phyloP scores from a whole-genome alignment of 768 basidiomycete genomes.

The Pleurotus pulmonarius region DNA sequence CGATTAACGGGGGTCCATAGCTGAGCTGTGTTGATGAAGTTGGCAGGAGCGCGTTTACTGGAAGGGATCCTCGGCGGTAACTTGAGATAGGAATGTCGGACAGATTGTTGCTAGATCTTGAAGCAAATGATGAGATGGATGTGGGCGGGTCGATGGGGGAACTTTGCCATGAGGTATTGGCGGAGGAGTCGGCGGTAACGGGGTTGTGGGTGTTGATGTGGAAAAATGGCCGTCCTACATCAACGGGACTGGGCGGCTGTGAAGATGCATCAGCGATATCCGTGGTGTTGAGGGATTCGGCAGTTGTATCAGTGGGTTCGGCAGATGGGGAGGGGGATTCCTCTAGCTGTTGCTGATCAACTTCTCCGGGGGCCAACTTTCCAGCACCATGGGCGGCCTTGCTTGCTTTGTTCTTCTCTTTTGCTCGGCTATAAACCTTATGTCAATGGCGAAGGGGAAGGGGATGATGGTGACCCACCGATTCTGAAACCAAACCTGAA shows the following conservation, averaged over 20 bases:
- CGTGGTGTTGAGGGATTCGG: neutral
- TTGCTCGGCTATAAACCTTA: constrained; percentile 58
- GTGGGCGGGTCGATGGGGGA: constrained; percentile 34
- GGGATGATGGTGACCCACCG: constrained; percentile 38
- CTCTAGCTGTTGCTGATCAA: constrained; percentile 4
- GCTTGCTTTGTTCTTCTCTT: constrained; percentile 68
- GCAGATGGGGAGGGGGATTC: constrained; percentile 15
- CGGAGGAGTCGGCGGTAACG: constrained; percentile 7
- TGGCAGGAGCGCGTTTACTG: constrained; percentile 33
- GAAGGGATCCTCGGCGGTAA: constrained; percentile 54
- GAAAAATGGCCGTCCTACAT: neutral
- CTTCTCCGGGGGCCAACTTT: constrained; percentile 24
- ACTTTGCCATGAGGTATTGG: constrained; percentile 28
- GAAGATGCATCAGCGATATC: constrained; percentile 2
- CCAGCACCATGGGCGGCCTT: constrained; percentile 33
- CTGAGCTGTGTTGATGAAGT: constrained; percentile 14
- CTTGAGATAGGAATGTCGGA: constrained; percentile 28
- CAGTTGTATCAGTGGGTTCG: constrained; percentile 8
- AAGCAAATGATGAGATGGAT: constrained; percentile 24
- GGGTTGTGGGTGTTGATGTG: constrained; percentile 5
- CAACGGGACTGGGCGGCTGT: constrained; percentile 7
- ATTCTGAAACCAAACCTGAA: constrained; percentile 90
- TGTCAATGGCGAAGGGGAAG: constrained; percentile 6
- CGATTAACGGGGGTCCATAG: constrained; percentile 32
- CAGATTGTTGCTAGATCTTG: constrained; percentile 15